phyloP scores from a whole-genome alignment of 2,329 filamentous ascomycete species.

The Aspergillus uvarum region DNA sequence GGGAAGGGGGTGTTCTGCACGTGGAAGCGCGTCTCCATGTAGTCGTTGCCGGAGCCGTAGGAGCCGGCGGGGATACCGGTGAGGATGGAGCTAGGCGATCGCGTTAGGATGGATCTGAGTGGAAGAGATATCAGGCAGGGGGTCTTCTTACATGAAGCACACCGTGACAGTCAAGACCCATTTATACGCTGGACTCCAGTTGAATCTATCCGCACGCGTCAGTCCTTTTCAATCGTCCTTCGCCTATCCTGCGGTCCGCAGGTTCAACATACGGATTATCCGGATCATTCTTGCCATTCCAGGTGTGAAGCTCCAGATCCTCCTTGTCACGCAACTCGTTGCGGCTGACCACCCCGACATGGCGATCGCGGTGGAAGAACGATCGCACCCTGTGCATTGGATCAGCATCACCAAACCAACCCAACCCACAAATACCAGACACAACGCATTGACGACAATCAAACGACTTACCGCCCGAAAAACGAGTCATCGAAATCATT shows the following conservation, averaged over 20 bases:
- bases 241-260: too few species aligned
- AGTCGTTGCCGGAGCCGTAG: slow-evolving; percentile 37
- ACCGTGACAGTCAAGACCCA: slow-evolving; percentile 45
- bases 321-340: slow-evolving; percentile 22
- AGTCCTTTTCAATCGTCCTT: too few species aligned
- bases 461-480: slow-evolving; percentile 17
- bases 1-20: slow-evolving; percentile 37
- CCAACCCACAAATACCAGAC: too few species aligned
- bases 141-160: slow-evolving; percentile 40
- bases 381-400: slow-evolving; percentile 19
- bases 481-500: slow-evolving; percentile 29
- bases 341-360: slow-evolving; percentile 26
- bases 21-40: slow-evolving; percentile 32
- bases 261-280: slow-evolving; percentile 28
- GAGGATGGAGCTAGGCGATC: slow-evolving; percentile 36
- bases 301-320: slow-evolving; percentile 32
- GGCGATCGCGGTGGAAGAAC: slow-evolving; percentile 25
- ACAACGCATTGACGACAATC: not conserved
- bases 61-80: slow-evolving; percentile 44
- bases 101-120: not conserved
- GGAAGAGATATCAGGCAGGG: too few species aligned
- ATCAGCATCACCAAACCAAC: too few species aligned
- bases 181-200: slow-evolving; percentile 44
- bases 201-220: slow-evolving; percentile 32
- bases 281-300: slow-evolving; percentile 30